A percentile compares a stretch with the other conserved stretches of the same genome.
phyloP scores from a whole-genome alignment of 768 basidiomycete species.

The Tylopilus subfusipes region DNA sequence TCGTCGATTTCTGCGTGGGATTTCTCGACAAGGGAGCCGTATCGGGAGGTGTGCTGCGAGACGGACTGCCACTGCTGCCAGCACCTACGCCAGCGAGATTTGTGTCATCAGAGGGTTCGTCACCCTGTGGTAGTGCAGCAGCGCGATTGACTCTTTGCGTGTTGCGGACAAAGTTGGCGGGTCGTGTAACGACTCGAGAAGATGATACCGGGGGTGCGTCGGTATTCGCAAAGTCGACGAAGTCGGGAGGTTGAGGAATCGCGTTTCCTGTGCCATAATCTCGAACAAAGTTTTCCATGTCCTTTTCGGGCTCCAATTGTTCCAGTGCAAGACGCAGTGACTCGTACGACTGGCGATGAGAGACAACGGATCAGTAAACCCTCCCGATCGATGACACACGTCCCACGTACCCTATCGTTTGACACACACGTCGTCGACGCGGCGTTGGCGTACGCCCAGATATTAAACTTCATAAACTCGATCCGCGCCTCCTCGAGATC shows the following conservation, averaged over 20 bases:
- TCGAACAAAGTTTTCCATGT: conserved; percentile 86
- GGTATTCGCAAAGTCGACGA: conserved; percentile 75
- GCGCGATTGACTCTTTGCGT: conserved; percentile 34
- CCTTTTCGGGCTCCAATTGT: conserved; percentile 80
- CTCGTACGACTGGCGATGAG: conserved; percentile 77
- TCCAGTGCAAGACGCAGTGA: conserved; percentile 82
- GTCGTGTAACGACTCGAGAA: conserved; percentile 51
- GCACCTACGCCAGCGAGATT: conserved; percentile 67
- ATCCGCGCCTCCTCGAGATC: conserved; percentile 95
- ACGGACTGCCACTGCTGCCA: conserved; percentile 36
- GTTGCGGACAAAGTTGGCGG: conserved; percentile 49
- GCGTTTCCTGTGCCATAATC: conserved; percentile 84
- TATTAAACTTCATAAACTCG: conserved; percentile 90
- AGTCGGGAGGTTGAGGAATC: conserved; percentile 85
- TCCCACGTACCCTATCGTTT: conserved; percentile 80
- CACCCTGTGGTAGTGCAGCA: too few species aligned
- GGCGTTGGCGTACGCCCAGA: conserved; percentile 95
- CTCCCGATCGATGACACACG: background rate
- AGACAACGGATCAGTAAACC: background rate
- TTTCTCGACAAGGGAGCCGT: conserved; percentile 29
- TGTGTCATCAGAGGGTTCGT: conserved; percentile 51
- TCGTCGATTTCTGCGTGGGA: conserved; percentile 30
- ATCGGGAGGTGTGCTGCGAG: conserved; percentile 33
- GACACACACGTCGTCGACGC: conserved; percentile 92
- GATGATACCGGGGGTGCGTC: conserved; percentile 64